phyloP scores from a whole-genome alignment of 2,329 filamentous ascomycete genomes.

The Aspergillus jensenii region DNA sequence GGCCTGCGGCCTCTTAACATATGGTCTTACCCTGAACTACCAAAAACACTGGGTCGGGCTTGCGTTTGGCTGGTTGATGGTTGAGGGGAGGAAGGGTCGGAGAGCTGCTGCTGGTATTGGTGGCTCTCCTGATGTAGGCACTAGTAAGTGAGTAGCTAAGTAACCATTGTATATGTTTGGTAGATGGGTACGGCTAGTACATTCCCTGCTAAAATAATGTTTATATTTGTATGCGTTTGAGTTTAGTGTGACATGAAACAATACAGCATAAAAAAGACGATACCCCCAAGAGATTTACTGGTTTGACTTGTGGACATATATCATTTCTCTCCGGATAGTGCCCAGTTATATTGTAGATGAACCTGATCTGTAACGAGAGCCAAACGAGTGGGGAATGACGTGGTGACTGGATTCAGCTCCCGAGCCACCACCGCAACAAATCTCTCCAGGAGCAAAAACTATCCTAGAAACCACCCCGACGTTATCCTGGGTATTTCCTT shows the following conservation, averaged over 20 bases:
- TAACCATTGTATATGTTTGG: too few species aligned
- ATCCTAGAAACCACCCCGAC: neutral
- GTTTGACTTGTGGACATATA: too few species aligned
- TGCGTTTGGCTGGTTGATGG: slow-evolving; percentile 39
- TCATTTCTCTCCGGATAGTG: neutral
- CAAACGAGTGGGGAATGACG: neutral
- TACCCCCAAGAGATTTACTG: too few species aligned
- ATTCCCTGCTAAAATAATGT: too few species aligned
- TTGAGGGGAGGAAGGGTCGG: slow-evolving; percentile 7
- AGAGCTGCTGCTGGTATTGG: too few species aligned
- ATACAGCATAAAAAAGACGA: too few species aligned
- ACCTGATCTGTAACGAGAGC: too few species aligned
- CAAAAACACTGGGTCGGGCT: slow-evolving; percentile 37
- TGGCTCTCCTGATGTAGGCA: too few species aligned
- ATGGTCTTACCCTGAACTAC: slow-evolving; percentile 36
- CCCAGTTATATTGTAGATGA: neutral
- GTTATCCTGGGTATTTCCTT: neutral
- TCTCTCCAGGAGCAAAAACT: neutral
- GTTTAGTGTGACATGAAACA: too few species aligned
- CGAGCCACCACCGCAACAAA: neutral
- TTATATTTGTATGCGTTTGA: too few species aligned
- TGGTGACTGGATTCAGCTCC: neutral
- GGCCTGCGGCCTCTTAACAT: slow-evolving; percentile 32
- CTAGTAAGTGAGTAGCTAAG: too few species aligned
- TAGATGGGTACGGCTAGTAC: too few species aligned